These are phyloP conservation scores for Plasmodium billcollinsi DNA, from an alignment of 169 alveolate genomes.

Conservation along the genomic window DNA sequence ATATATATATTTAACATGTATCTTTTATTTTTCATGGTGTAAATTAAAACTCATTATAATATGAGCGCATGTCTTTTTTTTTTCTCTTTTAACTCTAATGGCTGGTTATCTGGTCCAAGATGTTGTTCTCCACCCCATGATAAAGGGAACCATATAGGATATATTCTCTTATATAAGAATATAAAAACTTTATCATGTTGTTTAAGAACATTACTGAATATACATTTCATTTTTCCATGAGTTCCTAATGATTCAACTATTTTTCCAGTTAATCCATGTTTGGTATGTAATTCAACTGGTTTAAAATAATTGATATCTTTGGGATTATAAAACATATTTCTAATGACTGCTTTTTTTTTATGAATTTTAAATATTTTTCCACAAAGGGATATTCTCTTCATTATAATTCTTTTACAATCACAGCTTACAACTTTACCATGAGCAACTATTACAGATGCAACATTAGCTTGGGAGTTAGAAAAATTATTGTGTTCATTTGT, in stretches of 20 bases:
- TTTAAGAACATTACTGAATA: conserved; percentile 94
- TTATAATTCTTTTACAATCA: conserved; percentile 94
- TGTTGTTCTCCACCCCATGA: conserved; percentile 83
- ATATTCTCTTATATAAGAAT: conserved; percentile 94
- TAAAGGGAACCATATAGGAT: conserved; percentile 91
- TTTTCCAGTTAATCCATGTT: conserved; percentile 97
- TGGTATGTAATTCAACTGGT: conserved; percentile 98
- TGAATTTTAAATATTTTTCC: conserved; percentile 97
- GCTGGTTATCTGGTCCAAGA: conserved; percentile 66
- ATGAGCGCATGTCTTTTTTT: background rate
- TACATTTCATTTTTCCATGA: conserved; percentile 99
- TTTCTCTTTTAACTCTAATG: conserved; percentile 6
- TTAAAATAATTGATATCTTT: conserved; percentile 96
- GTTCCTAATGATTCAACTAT: conserved; percentile 98
- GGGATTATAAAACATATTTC: conserved; percentile 98
- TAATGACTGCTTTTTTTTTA: conserved; percentile 96
- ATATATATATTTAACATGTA: background rate
- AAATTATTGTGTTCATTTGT: background rate
- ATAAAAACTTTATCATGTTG: conserved; percentile 96
- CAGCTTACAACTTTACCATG: conserved; percentile 93
- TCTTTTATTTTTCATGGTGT: background rate
- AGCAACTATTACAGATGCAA: conserved; percentile 67
- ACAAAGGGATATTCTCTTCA: conserved; percentile 97
- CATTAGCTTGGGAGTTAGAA: too few relatives aligned
- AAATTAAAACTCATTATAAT: background rate